Evolutionary conservation across 495 filamentous ascomycete species (phyloP), one percentile per base, ranked within the genome.

Genomic region (Aspergillus coremiiformis): DNA sequence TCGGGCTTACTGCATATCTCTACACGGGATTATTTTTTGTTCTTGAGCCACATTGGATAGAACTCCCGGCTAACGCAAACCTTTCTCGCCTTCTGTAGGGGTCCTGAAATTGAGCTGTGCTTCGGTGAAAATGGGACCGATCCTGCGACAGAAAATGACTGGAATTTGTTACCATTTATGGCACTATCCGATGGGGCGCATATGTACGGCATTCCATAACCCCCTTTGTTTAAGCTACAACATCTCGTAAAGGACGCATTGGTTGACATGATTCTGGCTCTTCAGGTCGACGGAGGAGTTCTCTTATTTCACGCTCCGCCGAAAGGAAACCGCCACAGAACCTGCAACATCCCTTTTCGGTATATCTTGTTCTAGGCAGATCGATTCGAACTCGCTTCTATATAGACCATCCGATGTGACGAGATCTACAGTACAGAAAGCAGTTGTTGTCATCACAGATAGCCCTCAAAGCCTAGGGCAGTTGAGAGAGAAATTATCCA

Each of bases 141-240:
- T 65, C 90, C 92, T 29, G 87, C 89, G 4, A 73, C 62, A 33
- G 89, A 93, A 51, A 90, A 93, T 77, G 90, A 95, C 64, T 98
- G 93, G 93, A 77, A 82, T 5, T 71, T 96, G 53, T 76, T 98
- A 43, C 93, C 93, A 0, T 98, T 97, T 69, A 96, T 97, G 88
- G 93, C 92, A n/a, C 72, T 98, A 55, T 89, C 88, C 27, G 93
- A 98, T 67, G 93, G 93, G 24, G 93, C 93, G 32, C 93, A 98
- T 72, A 79, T 89, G 89, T 95, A 78, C 61, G 85, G 73, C 35
- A 21, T 42, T 39, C 48, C 39, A 47, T 47, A 27, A 20, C n/a
- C n/a, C 47, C 41, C 52, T 24, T 21, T 19, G 20, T 30, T 20
- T 14, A 44, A 4, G 46, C 32, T 4, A 15, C 12, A 35, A 23